Evolutionary conservation across 2,329 filamentous ascomycete genomes (phyloP).

Genomic region (Fusarium compactum): DNA sequence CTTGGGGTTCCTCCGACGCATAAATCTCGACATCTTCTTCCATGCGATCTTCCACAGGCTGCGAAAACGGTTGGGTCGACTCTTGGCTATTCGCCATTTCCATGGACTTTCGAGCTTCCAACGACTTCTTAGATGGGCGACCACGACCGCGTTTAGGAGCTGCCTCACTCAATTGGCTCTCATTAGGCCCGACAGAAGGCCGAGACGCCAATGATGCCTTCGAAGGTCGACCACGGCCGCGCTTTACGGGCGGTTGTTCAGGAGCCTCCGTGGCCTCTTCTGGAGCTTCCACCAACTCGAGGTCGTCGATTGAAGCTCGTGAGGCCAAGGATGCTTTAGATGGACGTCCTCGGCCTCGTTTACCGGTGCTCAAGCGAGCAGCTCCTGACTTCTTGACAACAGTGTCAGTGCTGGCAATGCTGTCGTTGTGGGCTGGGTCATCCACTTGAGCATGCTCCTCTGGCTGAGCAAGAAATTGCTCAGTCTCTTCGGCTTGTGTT

Average conservation of each 20-base stretch:
- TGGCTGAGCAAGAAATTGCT: conserved; percentile 3
- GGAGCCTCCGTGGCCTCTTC: conserved; percentile 24
- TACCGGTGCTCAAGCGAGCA: conserved; percentile 37
- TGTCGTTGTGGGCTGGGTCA: conserved; percentile 53
- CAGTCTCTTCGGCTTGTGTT: conserved; percentile 10
- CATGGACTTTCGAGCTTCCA: conserved; percentile 43
- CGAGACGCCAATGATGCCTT: conserved; percentile 49
- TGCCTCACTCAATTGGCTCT: conserved; percentile 38
- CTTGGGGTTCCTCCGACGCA: conserved; percentile 26
- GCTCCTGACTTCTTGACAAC: conserved; percentile 54
- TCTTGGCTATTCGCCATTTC: conserved; percentile 35
- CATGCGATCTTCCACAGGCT: conserved; percentile 34
- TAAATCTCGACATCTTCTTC: conserved; percentile 33
- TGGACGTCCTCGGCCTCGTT: conserved; percentile 47
- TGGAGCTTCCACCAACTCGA: conserved; percentile 41
- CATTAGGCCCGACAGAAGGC: conserved; percentile 38
- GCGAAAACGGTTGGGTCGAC: conserved; percentile 25
- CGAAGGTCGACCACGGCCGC: conserved; percentile 50
- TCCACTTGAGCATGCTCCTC: conserved; percentile 39
- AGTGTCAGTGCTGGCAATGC: conserved; percentile 57
- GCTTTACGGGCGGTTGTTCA: conserved; percentile 43
- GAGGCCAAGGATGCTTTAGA: conserved; percentile 50
- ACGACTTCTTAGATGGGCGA: conserved; percentile 50
- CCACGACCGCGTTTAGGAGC: conserved; percentile 49
- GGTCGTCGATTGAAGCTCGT: conserved; percentile 43